Conservation (phyloP, 441 rosid species). For the Theobroma grandiflorum region DNA sequence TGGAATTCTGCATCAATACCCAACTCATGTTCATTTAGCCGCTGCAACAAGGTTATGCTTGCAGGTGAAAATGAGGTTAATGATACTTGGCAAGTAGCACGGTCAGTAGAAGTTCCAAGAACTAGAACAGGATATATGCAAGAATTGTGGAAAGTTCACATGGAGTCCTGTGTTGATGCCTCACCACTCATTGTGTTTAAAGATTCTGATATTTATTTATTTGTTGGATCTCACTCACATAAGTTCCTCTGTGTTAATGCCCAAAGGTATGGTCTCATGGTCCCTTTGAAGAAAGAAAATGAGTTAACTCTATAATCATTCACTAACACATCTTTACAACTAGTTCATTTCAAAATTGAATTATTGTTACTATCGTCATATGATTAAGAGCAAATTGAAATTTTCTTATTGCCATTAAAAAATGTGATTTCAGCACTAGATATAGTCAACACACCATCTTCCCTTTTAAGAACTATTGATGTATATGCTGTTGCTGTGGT, state of each 20-base stretch:
- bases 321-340: background rate
- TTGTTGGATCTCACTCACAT: constrained; percentile 91
- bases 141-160: constrained; percentile 83
- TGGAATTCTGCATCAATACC: constrained; percentile 53
- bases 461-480: background rate
- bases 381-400: background rate
- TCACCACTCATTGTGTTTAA: constrained; percentile 80
- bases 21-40: constrained; percentile 65
- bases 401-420: background rate
- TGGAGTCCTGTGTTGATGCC: constrained; percentile 96
- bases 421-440: background rate
- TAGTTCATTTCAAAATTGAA: background rate
- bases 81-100: constrained; percentile 41
- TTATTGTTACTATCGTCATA: background rate
- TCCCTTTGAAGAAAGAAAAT: background rate
- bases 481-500: constrained; percentile 1
- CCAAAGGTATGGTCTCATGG: constrained; percentile 58
- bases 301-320: background rate
- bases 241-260: constrained; percentile 75
- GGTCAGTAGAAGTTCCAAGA: constrained; percentile 51
- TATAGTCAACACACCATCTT: background rate
- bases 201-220: constrained; percentile 63
- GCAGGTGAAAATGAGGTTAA: constrained; percentile 34
- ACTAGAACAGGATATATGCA: constrained; percentile 49
- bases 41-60: constrained; percentile 75